Base-by-base conservation (phyloP, 352 stramenopile genomes). In the Thraustochytrium sp. region DNA sequence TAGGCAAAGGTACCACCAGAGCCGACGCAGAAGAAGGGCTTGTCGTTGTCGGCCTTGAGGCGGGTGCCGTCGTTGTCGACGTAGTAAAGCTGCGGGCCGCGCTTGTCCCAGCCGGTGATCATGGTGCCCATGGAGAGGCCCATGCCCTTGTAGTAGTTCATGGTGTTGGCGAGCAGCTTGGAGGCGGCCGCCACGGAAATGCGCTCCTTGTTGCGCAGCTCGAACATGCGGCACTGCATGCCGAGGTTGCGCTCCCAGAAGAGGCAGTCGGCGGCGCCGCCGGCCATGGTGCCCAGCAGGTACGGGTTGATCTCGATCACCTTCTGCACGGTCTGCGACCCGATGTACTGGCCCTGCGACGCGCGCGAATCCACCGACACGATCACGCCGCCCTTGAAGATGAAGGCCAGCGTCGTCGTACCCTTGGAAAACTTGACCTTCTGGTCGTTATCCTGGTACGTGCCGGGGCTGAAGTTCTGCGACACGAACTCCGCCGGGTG, bases 251-350 rank as follows among this genome's bases (percentile, higher is more conserved):
- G 92, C 87, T 99, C 96, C 97, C 97, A 99, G 87, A 97, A 99
- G 86, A 97, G 95, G 86, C 97, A 99, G 89, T 99, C 97, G 23
- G 95, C 97, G 38, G 97, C 97, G 74, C 96, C 96, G 31, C 97
- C 97, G 23, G 97, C 97, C 89, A 99, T 97, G 55, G 97, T 99
- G 51, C 96, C 97, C 0, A 99, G 89, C 51, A 99, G 95, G 87
- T 99, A 99, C 34, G 98, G 96, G 90, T 99, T 99, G 89, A 99
- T 99, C 89, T 98, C 93, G 89, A 99, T 99, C 23, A 99, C 92
- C 90, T 99, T 99, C 87, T 99, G 98, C 37, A 99, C 97, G 48
- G 97, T 96, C 34, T 96, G 93, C 37, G 96, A 99, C 9, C 88
- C 86, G 59, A 99, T 98, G 93, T 99, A 99, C 42, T 94, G 90